Base-by-base conservation (phyloP, 306 rosid genomes). In the Mucuna pruriens region DNA sequence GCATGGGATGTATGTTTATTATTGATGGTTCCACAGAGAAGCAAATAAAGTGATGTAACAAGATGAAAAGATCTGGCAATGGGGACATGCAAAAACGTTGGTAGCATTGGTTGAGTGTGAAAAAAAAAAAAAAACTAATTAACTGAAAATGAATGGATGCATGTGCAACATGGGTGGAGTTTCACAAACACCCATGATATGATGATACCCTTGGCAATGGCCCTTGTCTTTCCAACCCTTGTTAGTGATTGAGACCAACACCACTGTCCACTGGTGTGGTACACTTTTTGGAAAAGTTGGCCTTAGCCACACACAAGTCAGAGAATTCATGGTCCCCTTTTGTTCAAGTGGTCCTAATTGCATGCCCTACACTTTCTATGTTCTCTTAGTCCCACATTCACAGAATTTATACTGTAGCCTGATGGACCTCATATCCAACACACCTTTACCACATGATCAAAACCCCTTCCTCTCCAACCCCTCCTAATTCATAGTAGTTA, bases 201-300 rank as follows among this genome's bases (percentile, higher is more conserved):
- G 87, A 83, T 79, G 85, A 90, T 88, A 85, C 81, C 62, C 65
- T 82, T 76, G 38, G 19, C 78, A 82, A 78, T 71, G 84, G 40
- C 76, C 75, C 85, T 26, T 58, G 88, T 76, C 84, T 82, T 72
- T 86, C 80, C 86, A 63, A 78, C 85, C 78, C 77, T 61, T 71
- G 74, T 40, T 69, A 74, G 78, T 91, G 91, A 86, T 87, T 83
- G 74, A 87, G 88, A 86, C 87, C 85, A 87, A 80, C 84, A 64
- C 78, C 88, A 68, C 39, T 69, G 63, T 39, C 34, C 55, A 9
- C 1, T 64, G 13, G 46, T 64, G 45, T 60, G 83, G n/a, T 33
- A 74, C 90, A 88, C 93, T 81, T 91, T 89, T 84, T 64, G 2
- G 63, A 84, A 86, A 89, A 86, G 89, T 71, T 60, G 55, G 39